Base-by-base conservation (phyloP, 2,329 filamentous ascomycete genomes). In the Didymella sp. region DNA sequence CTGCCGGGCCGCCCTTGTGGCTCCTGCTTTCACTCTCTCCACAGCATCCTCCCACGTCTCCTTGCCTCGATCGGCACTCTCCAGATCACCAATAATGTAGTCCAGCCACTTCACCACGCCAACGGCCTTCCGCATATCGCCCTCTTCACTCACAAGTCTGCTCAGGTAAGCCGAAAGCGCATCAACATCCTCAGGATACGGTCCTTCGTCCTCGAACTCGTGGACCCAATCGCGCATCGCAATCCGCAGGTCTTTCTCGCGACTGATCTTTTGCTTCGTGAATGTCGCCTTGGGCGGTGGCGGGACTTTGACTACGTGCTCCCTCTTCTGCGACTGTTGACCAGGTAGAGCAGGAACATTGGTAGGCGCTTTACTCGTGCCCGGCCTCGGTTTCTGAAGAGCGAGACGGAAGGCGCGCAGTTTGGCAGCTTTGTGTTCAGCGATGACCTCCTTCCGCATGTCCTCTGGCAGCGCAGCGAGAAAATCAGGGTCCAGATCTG, bases 391-490 rank as follows among this genome's bases (percentile, higher is more conserved):
- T 0, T 21, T n/a, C 13, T 35, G 66, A 70, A 78, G 21, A 48
- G 67, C 37, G 61, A 78, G 66, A 5, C 65, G 64, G 7, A 66
- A 62, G 5, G 65, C 58, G 28, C 66, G 60, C n/a, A 72, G 57
- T 52, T 69, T 71, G 5, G 64, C 61, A 25, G 69, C 63, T 41
- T 66, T 83, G 69, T 93, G 88, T 67, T 96, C 90, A 19, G 86
- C 87, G 2, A 96, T 76, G 6, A 98, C 83, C 75, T 98, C 93
- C 15, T 52, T 49, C 30, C 72, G 63, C 21, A 75, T 31, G 43
- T 96, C 91, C 62, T 90, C 87, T 0, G 94, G 94, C 0, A 98
- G 80, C 15, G 92, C 92, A 1, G 89, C 86, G 2, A 98, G 85
- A 68, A 97, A 93, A 0, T 88, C 87, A 0, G 85, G 80, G 56